These are phyloP conservation scores for Papilionanthe hybrid DNA, from an alignment of 116 monocot genomes.

Conservation along the genomic window DNA sequence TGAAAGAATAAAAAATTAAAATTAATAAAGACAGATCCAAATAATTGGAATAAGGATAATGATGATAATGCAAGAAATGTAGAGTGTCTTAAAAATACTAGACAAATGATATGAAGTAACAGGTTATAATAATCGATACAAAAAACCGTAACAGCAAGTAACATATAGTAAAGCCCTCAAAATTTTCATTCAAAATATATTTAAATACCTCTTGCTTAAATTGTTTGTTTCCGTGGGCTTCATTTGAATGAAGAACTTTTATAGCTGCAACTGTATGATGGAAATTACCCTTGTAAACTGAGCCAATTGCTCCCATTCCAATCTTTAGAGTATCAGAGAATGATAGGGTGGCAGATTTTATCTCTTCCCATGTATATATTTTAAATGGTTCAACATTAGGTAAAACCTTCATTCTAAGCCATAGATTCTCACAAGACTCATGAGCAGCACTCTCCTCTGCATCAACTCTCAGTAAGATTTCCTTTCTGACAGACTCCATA, in stretches of 20 bases:
- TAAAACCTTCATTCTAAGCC: slow-evolving; percentile 9
- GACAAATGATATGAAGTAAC: too few relatives aligned
- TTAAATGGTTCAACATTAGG: slow-evolving; percentile 20
- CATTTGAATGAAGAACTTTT: slow-evolving; percentile 54
- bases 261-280: slow-evolving; percentile 55
- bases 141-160: too few relatives aligned
- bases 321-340: slow-evolving; percentile 50
- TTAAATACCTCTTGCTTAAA: slow-evolving; percentile 65
- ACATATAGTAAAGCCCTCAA: too few relatives aligned
- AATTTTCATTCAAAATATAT: background rate
- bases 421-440: slow-evolving; percentile 18
- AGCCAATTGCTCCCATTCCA: slow-evolving; percentile 59
- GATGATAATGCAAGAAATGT: too few relatives aligned
- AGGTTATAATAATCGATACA: too few relatives aligned
- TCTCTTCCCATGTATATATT: slow-evolving; percentile 57
- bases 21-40: too few relatives aligned
- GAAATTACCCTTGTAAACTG: slow-evolving; percentile 60
- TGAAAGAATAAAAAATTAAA: too few relatives aligned
- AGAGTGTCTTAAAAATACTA: too few relatives aligned
- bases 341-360: slow-evolving; percentile 52
- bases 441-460: slow-evolving; percentile 21
- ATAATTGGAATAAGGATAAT: too few relatives aligned
- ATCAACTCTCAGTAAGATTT: slow-evolving; percentile 23
- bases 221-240: slow-evolving; percentile 36
- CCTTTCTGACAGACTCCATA: slow-evolving; percentile 22